A percentile compares a stretch with the other conserved stretches of the same genome.
Conservation (phyloP, 2,329 filamentous ascomycete genomes). For the Dendrostoma leiphaemia region DNA sequence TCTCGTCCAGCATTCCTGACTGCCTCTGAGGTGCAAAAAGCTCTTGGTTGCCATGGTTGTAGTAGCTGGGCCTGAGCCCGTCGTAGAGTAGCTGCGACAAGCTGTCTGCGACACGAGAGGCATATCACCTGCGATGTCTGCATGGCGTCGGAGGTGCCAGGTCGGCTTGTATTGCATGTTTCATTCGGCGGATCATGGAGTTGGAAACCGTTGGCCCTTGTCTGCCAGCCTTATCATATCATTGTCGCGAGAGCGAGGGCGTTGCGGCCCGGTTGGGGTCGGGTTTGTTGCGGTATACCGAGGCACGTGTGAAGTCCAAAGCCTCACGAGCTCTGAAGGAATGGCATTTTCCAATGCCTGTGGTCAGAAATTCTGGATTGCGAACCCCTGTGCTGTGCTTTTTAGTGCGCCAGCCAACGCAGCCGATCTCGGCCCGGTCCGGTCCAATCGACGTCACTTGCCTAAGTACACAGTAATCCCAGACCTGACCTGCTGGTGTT, state of each 20-base stretch:
- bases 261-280: too few relatives aligned
- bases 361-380: background rate
- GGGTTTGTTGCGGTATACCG: too few relatives aligned
- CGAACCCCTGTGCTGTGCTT: background rate
- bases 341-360: background rate
- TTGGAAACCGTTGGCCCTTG: too few relatives aligned
- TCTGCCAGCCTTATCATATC: too few relatives aligned
- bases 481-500: too few relatives aligned
- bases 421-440: background rate
- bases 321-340: background rate
- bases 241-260: too few relatives aligned
- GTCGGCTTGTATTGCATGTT: background rate
- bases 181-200: background rate
- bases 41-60: constrained; percentile 9
- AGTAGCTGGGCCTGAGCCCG: constrained; percentile 19
- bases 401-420: background rate
- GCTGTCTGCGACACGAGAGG: constrained; percentile 11
- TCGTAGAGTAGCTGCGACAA: constrained; percentile 5
- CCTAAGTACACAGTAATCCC: background rate
- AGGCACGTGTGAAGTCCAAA: too few relatives aligned
- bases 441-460: background rate
- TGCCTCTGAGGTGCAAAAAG: background rate
- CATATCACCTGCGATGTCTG: constrained; percentile 3
- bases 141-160: background rate
- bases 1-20: background rate